Evolutionary conservation across 2,329 filamentous ascomycete species (phyloP).

Genomic region (Ophiostoma populinum): DNA sequence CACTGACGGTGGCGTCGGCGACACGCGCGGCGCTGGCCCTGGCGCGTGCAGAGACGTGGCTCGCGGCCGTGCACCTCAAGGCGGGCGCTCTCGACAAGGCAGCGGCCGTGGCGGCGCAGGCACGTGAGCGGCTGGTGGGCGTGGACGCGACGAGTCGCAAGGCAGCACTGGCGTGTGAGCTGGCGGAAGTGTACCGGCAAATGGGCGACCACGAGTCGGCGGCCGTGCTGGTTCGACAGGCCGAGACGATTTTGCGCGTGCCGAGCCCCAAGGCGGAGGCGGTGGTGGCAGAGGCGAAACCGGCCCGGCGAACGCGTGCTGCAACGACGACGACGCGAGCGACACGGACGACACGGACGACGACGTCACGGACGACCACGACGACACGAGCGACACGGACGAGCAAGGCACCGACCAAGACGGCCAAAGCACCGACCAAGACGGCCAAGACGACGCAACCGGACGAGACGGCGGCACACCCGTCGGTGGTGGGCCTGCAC

Average conservation of each 20-base stretch:
- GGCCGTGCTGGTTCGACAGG: constrained; percentile 26
- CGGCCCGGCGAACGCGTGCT: background rate
- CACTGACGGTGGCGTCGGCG: constrained; percentile 56
- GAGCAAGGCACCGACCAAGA: constrained; percentile 12
- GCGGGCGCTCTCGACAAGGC: constrained; percentile 44
- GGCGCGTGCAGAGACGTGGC: constrained; percentile 36
- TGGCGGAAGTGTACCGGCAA: constrained; percentile 38
- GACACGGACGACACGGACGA: too few species aligned
- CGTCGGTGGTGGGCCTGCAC: constrained; percentile 17
- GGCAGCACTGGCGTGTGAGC: constrained; percentile 33
- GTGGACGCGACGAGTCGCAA: constrained; percentile 26
- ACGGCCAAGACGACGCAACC: constrained; percentile 5
- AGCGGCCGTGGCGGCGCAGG: constrained; percentile 33
- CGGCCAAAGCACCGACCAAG: constrained; percentile 15
- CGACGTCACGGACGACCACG: background rate
- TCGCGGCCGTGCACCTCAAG: constrained; percentile 35
- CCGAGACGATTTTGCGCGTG: constrained; percentile 22
- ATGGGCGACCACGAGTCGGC: constrained; percentile 28
- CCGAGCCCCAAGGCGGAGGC: background rate
- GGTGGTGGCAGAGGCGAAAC: background rate
- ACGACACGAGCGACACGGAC: constrained; percentile 4
- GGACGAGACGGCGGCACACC: constrained; percentile 11
- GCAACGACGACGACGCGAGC: background rate
- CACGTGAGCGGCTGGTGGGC: constrained; percentile 31
- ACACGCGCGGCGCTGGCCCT: constrained; percentile 43